Percentiles rank a stretch among this genome's conserved stretches.
phyloP scores from a whole-genome alignment of 1,284 basidiomycete genomes.

The Phylloporus sp. region DNA sequence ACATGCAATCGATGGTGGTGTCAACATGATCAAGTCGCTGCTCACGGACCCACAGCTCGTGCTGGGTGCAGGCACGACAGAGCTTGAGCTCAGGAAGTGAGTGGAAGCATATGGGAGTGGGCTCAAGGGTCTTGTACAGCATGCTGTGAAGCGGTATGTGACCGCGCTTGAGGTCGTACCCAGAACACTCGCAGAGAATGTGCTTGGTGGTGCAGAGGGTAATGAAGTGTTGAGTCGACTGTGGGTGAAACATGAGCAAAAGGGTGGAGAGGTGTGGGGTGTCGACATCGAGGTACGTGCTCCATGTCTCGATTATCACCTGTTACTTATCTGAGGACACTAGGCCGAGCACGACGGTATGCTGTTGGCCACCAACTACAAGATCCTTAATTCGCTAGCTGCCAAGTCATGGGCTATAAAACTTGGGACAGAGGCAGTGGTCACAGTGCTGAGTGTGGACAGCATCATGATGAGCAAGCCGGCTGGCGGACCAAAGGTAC shows the following conservation, averaged over 20 bases:
- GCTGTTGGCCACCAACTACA: constrained; percentile 59
- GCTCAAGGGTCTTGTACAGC: constrained; percentile 91
- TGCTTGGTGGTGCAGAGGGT: constrained; percentile 86
- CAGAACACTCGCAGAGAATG: constrained; percentile 94
- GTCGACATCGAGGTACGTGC: constrained; percentile 95
- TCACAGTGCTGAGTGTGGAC: constrained; percentile 94
- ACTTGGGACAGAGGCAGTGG: constrained; percentile 92
- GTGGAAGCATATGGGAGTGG: constrained; percentile 89
- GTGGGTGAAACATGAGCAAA: constrained; percentile 87
- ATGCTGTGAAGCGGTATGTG: constrained; percentile 92
- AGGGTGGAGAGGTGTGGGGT: constrained; percentile 76
- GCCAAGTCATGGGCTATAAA: constrained; percentile 91
- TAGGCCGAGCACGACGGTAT: constrained; percentile 80
- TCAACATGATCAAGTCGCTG: constrained; percentile 94
- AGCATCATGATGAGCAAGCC: constrained; percentile 98
- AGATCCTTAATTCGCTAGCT: constrained; percentile 84
- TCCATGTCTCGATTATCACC: too few species aligned
- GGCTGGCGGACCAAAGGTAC: constrained; percentile 84
- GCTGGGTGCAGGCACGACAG: constrained; percentile 93
- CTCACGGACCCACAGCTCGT: constrained; percentile 91
- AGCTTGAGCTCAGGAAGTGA: constrained; percentile 87
- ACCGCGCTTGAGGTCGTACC: constrained; percentile 93
- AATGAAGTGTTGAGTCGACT: constrained; percentile 90
- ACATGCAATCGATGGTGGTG: constrained; percentile 95
- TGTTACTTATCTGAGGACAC: too few species aligned